Conservation (phyloP, 768 basidiomycete species). For the Candolleomyces eurysporus region DNA sequence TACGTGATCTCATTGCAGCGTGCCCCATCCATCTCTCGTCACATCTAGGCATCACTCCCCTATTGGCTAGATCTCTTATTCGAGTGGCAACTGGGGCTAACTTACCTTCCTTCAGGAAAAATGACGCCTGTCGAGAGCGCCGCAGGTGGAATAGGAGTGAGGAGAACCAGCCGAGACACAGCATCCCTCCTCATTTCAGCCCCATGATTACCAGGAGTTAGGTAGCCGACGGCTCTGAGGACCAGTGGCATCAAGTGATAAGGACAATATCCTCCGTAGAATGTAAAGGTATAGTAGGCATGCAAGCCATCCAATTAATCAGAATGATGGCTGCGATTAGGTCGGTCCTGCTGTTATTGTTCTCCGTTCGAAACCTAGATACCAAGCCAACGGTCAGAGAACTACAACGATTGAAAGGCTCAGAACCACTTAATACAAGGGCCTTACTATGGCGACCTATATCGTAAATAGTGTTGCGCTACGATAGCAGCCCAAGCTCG, state of each 20-base stretch:
- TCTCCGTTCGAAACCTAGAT: background rate
- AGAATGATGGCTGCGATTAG: background rate
- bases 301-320: background rate
- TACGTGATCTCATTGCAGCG: background rate
- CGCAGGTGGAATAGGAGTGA: too few species aligned
- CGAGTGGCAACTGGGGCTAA: background rate
- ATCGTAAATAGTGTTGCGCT: background rate
- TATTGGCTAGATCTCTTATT: background rate
- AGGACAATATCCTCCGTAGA: background rate
- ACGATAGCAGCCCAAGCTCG: too few species aligned
- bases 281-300: background rate
- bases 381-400: background rate
- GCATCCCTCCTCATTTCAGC: background rate
- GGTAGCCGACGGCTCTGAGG: background rate
- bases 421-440: background rate
- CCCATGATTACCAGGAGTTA: background rate
- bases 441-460: conserved; percentile 2
- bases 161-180: background rate
- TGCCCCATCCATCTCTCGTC: background rate
- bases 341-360: background rate
- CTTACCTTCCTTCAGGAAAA: background rate
- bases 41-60: background rate
- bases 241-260: background rate
- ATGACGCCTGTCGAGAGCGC: background rate
- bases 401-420: background rate